These are phyloP conservation scores for Penicillium herquei DNA, from an alignment of 495 filamentous ascomycete species.

Conservation along the genomic window DNA sequence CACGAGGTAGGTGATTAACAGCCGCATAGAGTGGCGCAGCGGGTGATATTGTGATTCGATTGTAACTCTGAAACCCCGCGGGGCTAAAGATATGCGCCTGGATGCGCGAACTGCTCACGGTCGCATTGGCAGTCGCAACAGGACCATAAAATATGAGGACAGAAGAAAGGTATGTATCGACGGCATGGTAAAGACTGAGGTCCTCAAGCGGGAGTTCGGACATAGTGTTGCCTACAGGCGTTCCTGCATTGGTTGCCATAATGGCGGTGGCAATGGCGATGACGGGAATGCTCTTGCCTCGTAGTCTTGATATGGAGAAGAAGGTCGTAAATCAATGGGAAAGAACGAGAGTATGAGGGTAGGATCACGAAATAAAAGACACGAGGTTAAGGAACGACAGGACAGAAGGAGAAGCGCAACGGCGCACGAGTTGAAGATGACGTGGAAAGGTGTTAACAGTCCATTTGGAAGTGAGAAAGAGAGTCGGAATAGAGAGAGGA, in stretches of 20 bases:
- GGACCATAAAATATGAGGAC: conserved; percentile 84
- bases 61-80: conserved; percentile 82
- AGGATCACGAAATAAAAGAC: no score
- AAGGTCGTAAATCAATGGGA: not conserved
- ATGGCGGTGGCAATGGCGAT: conserved; percentile 1
- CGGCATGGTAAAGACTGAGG: conserved; percentile 76
- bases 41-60: conserved; percentile 86
- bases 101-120: conserved; percentile 83
- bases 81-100: conserved; percentile 89
- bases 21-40: conserved; percentile 93
- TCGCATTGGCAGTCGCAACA: conserved; percentile 78
- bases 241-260: conserved; percentile 34
- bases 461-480: conserved; percentile 8
- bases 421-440: conserved; percentile 4
- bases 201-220: conserved; percentile 67
- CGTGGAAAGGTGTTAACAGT: conserved; percentile 12
- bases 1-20: conserved; percentile 86
- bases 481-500: not conserved
- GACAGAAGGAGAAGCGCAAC: conserved; percentile 8
- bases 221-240: conserved; percentile 26
- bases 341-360: no score
- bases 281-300: conserved; percentile 18
- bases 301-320: not conserved
- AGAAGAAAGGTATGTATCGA: conserved; percentile 72
- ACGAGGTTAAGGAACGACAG: conserved; percentile 7